Percentiles rank a stretch among this genome's conserved stretches.
These are phyloP conservation scores for Anisogramma anomala DNA, from an alignment of 2,329 filamentous ascomycete species.

Conservation along the genomic window DNA sequence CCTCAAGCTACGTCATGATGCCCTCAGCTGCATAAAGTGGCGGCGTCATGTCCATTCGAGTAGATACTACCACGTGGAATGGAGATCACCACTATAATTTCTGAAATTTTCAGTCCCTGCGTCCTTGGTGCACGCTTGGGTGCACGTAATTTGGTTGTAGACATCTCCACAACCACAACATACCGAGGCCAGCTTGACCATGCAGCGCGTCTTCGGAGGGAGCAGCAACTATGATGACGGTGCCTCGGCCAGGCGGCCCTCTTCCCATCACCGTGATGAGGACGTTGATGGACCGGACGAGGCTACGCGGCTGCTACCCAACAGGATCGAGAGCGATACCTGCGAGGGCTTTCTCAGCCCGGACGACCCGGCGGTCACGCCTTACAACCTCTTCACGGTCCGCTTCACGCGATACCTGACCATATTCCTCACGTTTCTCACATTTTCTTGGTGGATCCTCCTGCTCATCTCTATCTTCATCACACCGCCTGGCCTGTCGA, in stretches of 20 bases:
- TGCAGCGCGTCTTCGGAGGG: constrained; percentile 11
- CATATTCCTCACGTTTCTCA: constrained; percentile 60
- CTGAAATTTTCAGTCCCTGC: no score
- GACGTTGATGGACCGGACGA: constrained; percentile 30
- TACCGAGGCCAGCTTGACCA: no score
- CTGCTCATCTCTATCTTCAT: constrained; percentile 84
- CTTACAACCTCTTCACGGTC: constrained; percentile 91
- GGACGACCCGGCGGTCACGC: constrained; percentile 75
- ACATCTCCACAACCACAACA: no score
- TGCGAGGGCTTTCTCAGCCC: constrained; percentile 52
- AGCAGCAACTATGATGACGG: constrained; percentile 16
- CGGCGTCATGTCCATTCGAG: no score
- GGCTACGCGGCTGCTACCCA: constrained; percentile 57
- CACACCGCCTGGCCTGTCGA: constrained; percentile 76
- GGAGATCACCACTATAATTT: no score
- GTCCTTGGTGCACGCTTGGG: no score
- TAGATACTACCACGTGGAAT: no score
- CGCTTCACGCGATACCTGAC: constrained; percentile 69
- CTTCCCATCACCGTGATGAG: constrained; percentile 17
- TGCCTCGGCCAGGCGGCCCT: constrained; percentile 18
- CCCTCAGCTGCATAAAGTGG: no score
- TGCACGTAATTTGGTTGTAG: no score
- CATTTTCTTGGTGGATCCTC: constrained; percentile 86
- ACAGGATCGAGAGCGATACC: constrained; percentile 42
- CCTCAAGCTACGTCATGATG: no score